Evolutionary conservation across 73 alveolate genomes (phyloP), one percentile per base, ranked within the genome.

Genomic region (Paramecium tetraurelia): DNA sequence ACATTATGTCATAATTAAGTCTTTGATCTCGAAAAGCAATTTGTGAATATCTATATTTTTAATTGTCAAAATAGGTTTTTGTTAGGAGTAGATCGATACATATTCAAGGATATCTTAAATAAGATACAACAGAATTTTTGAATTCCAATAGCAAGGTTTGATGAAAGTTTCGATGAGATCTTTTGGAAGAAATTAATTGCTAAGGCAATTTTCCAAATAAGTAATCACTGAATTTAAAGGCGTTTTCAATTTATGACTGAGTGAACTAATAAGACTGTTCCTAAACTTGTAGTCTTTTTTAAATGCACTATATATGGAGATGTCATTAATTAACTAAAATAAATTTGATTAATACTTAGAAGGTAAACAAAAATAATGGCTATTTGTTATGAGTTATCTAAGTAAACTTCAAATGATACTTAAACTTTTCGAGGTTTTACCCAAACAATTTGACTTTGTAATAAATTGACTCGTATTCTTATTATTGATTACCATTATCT

Each of bases 231-330:
- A 8, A 14, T 48, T 40, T 18, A 80, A 50, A 24, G 90, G 90
- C 3, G 90, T 80, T 46, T 80, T 80, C 27, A 80, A 80, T 80
- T 80, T 80, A 48, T 80, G 90, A 38, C 68, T 75, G 16, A 75
- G 40, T 35, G 87, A 75, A 75, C 87, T 75, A 12, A 75, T 75
- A 4, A 75, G 33, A 41, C 46, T 75, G 7, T 35, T 75, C 14
- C 87, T 35, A 41, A 75, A 75, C 7, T 75, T 75, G 8, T 75
- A 41, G 18, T 75, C 87, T 41, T 75, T 41, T 38, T 75, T 75
- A 75, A 29, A 35, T 33, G 84, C 84, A 7, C 46, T 63, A 63
- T 63, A 63, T 63, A 33, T 63, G 0, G 41, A 31, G 0, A 63
- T 63, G 6, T 63, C 84, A 27, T 63, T 63, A 27, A 63, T 63